Evolutionary conservation across 305 asterid genomes (phyloP).

Genomic region (Fraxinus nigra): DNA sequence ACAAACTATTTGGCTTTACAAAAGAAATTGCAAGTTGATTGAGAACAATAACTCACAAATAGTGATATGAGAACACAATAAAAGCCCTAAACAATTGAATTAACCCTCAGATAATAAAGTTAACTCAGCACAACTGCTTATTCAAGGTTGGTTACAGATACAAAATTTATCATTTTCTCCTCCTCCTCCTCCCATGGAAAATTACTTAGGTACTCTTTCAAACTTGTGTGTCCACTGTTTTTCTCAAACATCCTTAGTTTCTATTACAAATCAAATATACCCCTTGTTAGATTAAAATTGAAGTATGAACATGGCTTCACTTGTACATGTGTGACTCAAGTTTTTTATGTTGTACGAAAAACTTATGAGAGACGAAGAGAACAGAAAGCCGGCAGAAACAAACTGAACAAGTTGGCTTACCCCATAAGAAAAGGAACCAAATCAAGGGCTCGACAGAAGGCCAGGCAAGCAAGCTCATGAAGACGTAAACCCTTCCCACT

Average conservation of each 20-base stretch:
- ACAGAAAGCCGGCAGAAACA: conserved; percentile 1
- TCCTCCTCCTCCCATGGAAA: neutral
- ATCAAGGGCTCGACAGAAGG: conserved; percentile 75
- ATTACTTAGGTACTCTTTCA: neutral
- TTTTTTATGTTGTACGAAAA: neutral
- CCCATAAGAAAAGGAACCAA: conserved; percentile 62
- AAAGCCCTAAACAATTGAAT: neutral
- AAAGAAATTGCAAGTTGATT: neutral
- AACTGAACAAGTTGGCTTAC: conserved; percentile 35
- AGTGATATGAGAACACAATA: neutral
- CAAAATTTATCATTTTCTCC: neutral
- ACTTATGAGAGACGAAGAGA: neutral
- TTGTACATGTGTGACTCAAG: neutral
- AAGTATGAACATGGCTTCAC: neutral
- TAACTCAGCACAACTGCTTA: neutral
- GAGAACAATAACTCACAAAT: conserved; percentile 5
- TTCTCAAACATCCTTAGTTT: neutral
- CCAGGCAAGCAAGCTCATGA: conserved; percentile 86
- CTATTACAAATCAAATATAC: neutral
- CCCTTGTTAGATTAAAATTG: neutral
- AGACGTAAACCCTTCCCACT: conserved; percentile 65
- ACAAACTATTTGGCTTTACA: conserved; percentile 9
- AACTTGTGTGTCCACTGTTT: neutral
- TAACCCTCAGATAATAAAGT: neutral
- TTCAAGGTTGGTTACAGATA: neutral